Base-by-base conservation (phyloP, 108 stramenopile genomes). In the Cyclotella kingstonii region DNA sequence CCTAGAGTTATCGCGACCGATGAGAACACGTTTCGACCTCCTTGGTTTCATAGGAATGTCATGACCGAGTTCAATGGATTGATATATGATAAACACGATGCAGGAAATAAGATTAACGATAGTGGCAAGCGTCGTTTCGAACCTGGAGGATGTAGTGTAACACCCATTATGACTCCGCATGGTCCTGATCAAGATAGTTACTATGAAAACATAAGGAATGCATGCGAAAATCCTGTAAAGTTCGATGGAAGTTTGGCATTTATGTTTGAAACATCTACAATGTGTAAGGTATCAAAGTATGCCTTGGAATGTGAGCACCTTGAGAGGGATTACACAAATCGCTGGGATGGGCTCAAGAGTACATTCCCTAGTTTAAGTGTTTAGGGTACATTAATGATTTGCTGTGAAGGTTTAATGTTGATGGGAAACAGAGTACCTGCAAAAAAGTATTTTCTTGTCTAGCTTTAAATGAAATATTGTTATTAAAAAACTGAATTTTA, bases 11-110 rank as follows among this genome's bases (percentile, higher is more conserved):
- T 97, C 94, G 89, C 85, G 26, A 92, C 91, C 34, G 91, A 95
- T 55, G 74, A 85, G 21, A 81, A 95, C 55, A 93, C 95, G 12
- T 93, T 95, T 55, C 86, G 96, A 18, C 96, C 96, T 30, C 94
- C 93, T 5, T 97, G 86, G 82, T 97, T 89, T 63, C 96, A 97
- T 68, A 77, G 93, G 31, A 97, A 97, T 74, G 65, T 67, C 61
- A 95, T 95, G 94, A 79, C 84, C 3, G 94, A 97, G 78, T 97
- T 83, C 45, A 97, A 95, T 94, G 96, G 96, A 9, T 82, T 97
- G 63, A 90, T 95, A 66, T 77, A 64, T 40, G 96, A 94, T 34
- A 67, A 80, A 49, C 93, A 94, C 54, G 96, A 93, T 73, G 93
- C 93, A 46, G 74, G 62, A 38, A 56, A 53, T 8, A 25, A 47